Percentiles rank a stretch among this genome's conserved stretches.
Conservation (phyloP, 208 protist genomes). For the Leishmania tarentolae region DNA sequence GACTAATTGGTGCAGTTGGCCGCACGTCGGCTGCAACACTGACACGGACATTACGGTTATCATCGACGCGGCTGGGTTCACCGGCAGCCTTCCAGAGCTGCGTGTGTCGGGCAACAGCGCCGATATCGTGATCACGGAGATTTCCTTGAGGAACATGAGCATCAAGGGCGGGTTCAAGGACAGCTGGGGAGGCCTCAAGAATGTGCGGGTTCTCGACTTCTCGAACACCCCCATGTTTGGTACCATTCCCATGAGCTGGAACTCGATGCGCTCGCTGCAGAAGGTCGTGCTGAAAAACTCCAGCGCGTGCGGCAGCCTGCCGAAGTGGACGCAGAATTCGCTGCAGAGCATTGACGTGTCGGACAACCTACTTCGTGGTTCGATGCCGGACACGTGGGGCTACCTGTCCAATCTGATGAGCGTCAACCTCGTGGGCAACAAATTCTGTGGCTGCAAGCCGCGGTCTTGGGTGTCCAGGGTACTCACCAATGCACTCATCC, state of each 20-base stretch:
- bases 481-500: slow-evolving; percentile 12
- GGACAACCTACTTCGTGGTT: slow-evolving; percentile 18
- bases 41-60: slow-evolving; percentile 6
- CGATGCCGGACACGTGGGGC: slow-evolving; percentile 8
- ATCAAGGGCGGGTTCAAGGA: slow-evolving; percentile 14
- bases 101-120: not conserved
- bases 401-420: slow-evolving; percentile 8
- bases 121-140: slow-evolving; percentile 8
- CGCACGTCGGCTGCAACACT: slow-evolving; percentile 8
- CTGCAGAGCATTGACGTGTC: slow-evolving; percentile 21
- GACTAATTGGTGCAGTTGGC: slow-evolving; percentile 18
- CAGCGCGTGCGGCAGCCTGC: slow-evolving; percentile 26
- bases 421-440: slow-evolving; percentile 20
- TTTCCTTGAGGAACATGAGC: slow-evolving; percentile 13
- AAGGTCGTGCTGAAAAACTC: slow-evolving; percentile 3
- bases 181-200: slow-evolving; percentile 16
- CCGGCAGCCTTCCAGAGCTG: slow-evolving; percentile 12
- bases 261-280: slow-evolving; percentile 3
- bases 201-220: slow-evolving; percentile 9
- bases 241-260: slow-evolving; percentile 21
- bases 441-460: slow-evolving; percentile 19
- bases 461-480: slow-evolving; percentile 11
- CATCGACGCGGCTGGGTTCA: slow-evolving; percentile 8
- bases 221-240: slow-evolving; percentile 22
- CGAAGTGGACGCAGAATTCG: slow-evolving; percentile 17